Evolutionary conservation across 371 early-diverging fungal genomes (phyloP), one percentile per base, ranked within the genome.

Genomic region (Blakeslea trispora): DNA sequence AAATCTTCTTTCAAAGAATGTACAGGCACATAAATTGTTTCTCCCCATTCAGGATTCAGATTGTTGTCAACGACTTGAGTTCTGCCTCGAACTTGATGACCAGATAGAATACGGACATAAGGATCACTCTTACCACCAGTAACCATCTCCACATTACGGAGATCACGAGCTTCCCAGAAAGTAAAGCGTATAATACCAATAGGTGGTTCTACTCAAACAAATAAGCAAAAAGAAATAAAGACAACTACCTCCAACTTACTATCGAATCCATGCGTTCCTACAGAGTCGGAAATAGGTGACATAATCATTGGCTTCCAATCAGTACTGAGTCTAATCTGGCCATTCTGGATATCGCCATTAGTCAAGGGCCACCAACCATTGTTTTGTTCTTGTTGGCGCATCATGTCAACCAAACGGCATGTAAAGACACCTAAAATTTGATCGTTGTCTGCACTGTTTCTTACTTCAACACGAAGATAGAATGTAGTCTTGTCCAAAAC

Each of bases 31-130:
- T 87, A 90, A 41, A 83, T 74, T 0, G 82, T 79, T 61, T 93
- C 91, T 61, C 95, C 89, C 94, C 94, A 97, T 49, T 86, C 84
- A 0, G 96, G 97, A 61, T 91, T 88, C 55, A 92, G 61, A 51
- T 87, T 88, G 59, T 84, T 82, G 34, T 85, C 79, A 47, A 92
- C 83, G 28, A 88, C 82, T 52, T 86, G 81, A 10, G 95, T 92
- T 19, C 81, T 74, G 15, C 75, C 83, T 22, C 81, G 79, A 18
- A 82, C 81, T 64, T 77, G 87, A 58, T 74, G 78, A 22, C 81
- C 88, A 34, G 85, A 73, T 41, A 86, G 72, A 9, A 91, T 79
- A 15, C 78, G 73, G 15, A 91, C 82, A 68, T 91, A 95, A 11
- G 96, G 97, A 70, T 97, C 95, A 5, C 91, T 89, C 58, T 86